Evolutionary conservation across 768 basidiomycete species (phyloP).

Genomic region (Mycena belliarum): DNA sequence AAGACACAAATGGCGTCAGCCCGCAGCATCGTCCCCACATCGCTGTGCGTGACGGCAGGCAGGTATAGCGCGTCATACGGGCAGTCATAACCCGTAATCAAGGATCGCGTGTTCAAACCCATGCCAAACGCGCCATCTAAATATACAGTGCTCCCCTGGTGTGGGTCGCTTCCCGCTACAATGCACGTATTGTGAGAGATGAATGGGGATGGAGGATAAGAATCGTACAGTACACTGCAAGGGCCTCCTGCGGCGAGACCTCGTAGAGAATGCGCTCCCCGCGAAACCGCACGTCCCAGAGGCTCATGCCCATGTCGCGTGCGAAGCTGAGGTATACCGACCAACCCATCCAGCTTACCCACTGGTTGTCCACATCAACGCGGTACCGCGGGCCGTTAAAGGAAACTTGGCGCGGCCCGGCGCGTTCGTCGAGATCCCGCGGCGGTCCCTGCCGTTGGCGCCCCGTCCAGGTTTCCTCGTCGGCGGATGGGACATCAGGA

Average conservation of each 20-base stretch:
- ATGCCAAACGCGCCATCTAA: constrained; percentile 67
- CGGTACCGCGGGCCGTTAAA: constrained; percentile 62
- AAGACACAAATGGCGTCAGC: constrained; percentile 66
- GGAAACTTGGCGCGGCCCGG: constrained; percentile 63
- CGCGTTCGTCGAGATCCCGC: constrained; percentile 62
- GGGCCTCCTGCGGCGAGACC: constrained; percentile 63
- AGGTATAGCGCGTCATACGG: constrained; percentile 61
- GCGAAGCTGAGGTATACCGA: constrained; percentile 61
- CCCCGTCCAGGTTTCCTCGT: constrained; percentile 46
- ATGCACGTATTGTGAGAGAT: background rate
- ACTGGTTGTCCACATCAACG: constrained; percentile 51
- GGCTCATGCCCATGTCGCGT: constrained; percentile 63
- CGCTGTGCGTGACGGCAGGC: constrained; percentile 56
- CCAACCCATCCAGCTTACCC: constrained; percentile 73
- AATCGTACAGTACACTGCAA: constrained; percentile 54
- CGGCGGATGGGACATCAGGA: constrained; percentile 30
- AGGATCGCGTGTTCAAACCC: constrained; percentile 55
- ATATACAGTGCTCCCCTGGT: constrained; percentile 62
- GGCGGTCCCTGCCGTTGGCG: constrained; percentile 39
- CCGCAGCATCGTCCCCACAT: constrained; percentile 42
- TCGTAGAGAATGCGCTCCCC: constrained; percentile 63
- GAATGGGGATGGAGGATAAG: background rate
- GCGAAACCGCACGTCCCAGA: constrained; percentile 61
- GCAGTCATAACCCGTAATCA: constrained; percentile 70
- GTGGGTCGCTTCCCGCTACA: constrained; percentile 60